Evolutionary conservation across 2,329 filamentous ascomycete genomes (phyloP).

Genomic region (Colletotrichum spaethianum): DNA sequence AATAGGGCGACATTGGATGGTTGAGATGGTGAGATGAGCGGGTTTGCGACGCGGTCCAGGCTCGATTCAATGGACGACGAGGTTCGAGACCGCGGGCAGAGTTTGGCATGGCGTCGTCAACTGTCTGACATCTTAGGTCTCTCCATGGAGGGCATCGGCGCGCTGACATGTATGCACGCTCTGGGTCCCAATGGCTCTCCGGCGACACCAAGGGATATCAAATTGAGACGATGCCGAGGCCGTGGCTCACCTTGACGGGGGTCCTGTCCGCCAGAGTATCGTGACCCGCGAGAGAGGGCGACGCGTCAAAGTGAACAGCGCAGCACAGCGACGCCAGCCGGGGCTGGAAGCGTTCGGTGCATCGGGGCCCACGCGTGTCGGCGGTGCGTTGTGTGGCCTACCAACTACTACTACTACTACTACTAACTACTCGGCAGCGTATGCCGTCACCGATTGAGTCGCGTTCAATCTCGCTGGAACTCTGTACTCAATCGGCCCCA

Average conservation of each 20-base stretch:
- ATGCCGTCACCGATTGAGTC: neutral
- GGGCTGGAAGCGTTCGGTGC: neutral
- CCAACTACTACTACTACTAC: no score
- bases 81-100: neutral
- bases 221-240: no score
- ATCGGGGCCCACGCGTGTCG: neutral
- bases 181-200: neutral
- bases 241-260: no score
- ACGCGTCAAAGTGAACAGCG: no score
- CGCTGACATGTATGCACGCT: neutral
- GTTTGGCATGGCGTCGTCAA: neutral
- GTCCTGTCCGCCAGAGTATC: no score
- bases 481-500: neutral
- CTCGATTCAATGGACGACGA: neutral
- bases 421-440: no score
- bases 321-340: neutral
- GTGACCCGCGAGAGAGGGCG: no score
- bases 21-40: neutral
- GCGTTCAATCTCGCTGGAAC: slow-evolving; percentile 26
- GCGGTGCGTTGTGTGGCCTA: no score
- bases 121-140: neutral
- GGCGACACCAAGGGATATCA: neutral
- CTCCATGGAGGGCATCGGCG: neutral
- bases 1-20: neutral
- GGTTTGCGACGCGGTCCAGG: neutral